Conservation (phyloP, 2,329 filamentous ascomycete species). For the Neofusicoccum laricinum region DNA sequence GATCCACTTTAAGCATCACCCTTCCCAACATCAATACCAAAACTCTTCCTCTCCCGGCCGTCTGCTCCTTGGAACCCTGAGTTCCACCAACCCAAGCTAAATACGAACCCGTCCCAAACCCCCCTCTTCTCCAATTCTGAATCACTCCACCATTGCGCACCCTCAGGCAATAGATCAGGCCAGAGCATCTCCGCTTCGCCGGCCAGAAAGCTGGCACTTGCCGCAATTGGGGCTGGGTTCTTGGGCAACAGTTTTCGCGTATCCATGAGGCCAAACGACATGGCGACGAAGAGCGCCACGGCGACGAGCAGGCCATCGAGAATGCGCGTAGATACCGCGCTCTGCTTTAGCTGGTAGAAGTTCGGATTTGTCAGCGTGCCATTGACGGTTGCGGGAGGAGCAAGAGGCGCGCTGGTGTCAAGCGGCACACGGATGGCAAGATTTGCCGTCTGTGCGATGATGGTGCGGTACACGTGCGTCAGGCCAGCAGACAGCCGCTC, state of each 20-base stretch:
- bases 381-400: background rate
- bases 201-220: background rate
- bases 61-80: background rate
- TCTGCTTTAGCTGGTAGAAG: background rate
- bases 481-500: background rate
- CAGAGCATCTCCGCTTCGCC: background rate
- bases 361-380: background rate
- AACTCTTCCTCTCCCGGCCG: background rate
- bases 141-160: background rate
- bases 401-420: background rate
- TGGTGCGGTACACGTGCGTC: background rate
- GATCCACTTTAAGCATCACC: background rate
- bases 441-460: background rate
- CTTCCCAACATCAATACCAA: background rate
- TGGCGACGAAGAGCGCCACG: background rate
- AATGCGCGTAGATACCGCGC: background rate
- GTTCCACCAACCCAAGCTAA: background rate
- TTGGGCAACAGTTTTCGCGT: background rate
- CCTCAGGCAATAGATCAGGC: background rate
- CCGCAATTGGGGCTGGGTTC: background rate
- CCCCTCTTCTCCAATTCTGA: background rate
- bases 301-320: background rate
- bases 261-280: background rate
- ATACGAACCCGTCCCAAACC: background rate
- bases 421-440: background rate